Conservation (phyloP, 2,329 filamentous ascomycete genomes). For the Alternaria infectoria region DNA sequence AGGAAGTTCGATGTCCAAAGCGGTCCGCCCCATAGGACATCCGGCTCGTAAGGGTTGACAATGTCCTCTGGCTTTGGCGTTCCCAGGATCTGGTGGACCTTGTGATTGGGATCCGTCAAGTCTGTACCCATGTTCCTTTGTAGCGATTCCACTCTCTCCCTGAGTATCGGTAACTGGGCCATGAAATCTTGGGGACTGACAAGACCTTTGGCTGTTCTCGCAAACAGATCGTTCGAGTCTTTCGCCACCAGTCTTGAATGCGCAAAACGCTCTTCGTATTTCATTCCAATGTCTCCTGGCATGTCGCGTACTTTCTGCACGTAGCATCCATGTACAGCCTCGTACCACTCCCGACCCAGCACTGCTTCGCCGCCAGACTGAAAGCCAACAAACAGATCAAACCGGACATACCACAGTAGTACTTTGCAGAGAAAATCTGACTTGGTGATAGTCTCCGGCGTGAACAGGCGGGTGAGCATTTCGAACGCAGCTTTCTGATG, state of each 20-base stretch:
- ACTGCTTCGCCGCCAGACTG: constrained; percentile 79
- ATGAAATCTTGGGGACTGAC: constrained; percentile 70
- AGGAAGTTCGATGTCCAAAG: constrained; percentile 78
- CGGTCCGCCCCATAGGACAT: constrained; percentile 69
- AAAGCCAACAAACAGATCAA: constrained; percentile 83
- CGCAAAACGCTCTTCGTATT: constrained; percentile 71
- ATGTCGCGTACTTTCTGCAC: constrained; percentile 63
- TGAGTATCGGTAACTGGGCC: constrained; percentile 60
- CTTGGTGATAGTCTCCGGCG: constrained; percentile 74
- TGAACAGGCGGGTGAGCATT: constrained; percentile 79
- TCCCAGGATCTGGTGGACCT: constrained; percentile 69
- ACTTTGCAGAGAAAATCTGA: constrained; percentile 75
- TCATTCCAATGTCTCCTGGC: constrained; percentile 69
- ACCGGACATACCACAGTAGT: constrained; percentile 87
- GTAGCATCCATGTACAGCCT: constrained; percentile 68
- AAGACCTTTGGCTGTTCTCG: constrained; percentile 68
- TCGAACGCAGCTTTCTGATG: constrained; percentile 90
- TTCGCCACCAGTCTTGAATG: constrained; percentile 74
- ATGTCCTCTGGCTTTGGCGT: constrained; percentile 67
- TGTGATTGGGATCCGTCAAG: constrained; percentile 66
- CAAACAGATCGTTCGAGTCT: constrained; percentile 81
- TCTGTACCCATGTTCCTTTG: constrained; percentile 63
- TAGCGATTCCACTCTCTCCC: constrained; percentile 52
- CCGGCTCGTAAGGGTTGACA: constrained; percentile 74
- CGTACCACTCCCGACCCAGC: constrained; percentile 80